Evolutionary conservation across 805 yeast genomes (phyloP), one percentile per base, ranked within the genome.

Genomic region (Lipomyces mesembrius): DNA sequence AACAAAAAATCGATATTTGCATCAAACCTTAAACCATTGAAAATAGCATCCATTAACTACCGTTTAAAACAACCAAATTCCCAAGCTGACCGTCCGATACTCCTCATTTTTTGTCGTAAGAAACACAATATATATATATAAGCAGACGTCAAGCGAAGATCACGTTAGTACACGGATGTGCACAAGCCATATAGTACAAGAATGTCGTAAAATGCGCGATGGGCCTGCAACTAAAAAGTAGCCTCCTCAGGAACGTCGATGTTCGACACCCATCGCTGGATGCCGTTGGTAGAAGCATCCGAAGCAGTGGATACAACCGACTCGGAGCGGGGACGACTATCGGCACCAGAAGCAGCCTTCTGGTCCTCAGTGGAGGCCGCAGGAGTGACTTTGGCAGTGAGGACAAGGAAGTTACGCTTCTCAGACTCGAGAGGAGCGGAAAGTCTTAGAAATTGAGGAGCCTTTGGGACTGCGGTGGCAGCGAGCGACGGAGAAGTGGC

Each of bases 231-330:
- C n/a, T n/a, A 43, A 11, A 43, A 43, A 11, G 49, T 17, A 7
- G 49, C 49, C 11, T 43, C 49, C 49, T 43, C 49, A 8, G 49
- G 49, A 17, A 43, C 9, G 22, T 43, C 49, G 49, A 43, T 43
- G 49, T 43, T 43, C 20, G 49, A 43, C 49, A 43, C 49, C 49
- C 49, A 43, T 17, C 49, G 49, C 22, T n/a, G 49, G 49, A 43
- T 43, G 49, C 22, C 25, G 22, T 43, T 43, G 25, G 22, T 43
- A 17, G 49, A 17, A 17, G 49, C 49, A 8, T 43, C 49, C 11
- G 49, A 43, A 11, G 49, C 8, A 8, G 49, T 43, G 22, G 49
- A 43, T 8, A n/a, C 49, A 7, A 43, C 20, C 11, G 49, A 43
- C 22, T 43, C 49, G 3, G 49, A 43, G 22, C 49, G 49, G 22